phyloP scores from a whole-genome alignment of 2,329 filamentous ascomycete species.

The Leptographium radiaticola region DNA sequence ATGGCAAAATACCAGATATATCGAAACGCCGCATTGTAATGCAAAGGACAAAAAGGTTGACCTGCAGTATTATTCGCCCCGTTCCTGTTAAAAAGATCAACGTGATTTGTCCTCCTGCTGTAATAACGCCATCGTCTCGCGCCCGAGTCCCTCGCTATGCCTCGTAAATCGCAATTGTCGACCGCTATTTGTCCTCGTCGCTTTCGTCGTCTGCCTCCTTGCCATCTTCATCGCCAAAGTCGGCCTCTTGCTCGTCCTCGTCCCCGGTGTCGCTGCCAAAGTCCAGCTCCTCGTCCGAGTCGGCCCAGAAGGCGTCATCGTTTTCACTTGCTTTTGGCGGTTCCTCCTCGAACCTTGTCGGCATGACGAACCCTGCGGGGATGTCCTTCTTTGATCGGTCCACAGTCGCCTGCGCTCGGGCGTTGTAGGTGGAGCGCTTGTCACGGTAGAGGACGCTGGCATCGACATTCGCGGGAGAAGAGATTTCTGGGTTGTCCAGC shows the following conservation, averaged over 20 bases:
- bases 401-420: constrained; percentile 55
- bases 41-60: too few species aligned
- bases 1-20: too few species aligned
- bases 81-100: too few species aligned
- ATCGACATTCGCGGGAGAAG: constrained; percentile 88
- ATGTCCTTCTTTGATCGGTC: constrained; percentile 67
- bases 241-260: constrained; percentile 40
- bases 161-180: too few species aligned
- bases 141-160: too few species aligned
- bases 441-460: constrained; percentile 78
- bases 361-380: constrained; percentile 69
- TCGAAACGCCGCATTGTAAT: too few species aligned
- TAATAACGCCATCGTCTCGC: too few species aligned
- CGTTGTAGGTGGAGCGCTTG: constrained; percentile 54
- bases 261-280: constrained; percentile 60
- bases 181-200: constrained; percentile 21
- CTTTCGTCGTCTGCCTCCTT: constrained; percentile 43
- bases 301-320: constrained; percentile 73
- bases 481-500: constrained; percentile 87
- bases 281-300: constrained; percentile 63
- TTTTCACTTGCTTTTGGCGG: constrained; percentile 51
- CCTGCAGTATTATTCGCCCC: too few species aligned
- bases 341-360: constrained; percentile 52
- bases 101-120: too few species aligned
- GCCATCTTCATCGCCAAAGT: constrained; percentile 27